Evolutionary conservation across 306 rosid species (phyloP).

Genomic region (Vigna reflexopilosa): DNA sequence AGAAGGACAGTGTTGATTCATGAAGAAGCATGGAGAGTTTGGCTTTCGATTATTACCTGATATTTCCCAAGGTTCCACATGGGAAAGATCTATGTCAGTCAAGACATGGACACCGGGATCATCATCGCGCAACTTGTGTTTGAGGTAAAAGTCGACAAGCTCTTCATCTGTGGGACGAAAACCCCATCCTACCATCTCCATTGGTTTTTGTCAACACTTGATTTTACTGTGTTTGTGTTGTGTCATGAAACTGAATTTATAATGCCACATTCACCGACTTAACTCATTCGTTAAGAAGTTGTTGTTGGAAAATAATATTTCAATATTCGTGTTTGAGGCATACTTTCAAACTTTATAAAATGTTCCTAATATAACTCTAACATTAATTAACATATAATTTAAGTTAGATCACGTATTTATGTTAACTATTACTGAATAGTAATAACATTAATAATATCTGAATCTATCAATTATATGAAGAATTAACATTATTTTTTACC

Average conservation of each 20-base stretch:
- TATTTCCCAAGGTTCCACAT: constrained; percentile 57
- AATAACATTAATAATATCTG: too few relatives aligned
- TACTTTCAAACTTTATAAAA: too few relatives aligned
- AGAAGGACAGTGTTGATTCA: neutral
- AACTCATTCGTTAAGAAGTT: constrained; percentile 41
- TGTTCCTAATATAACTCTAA: too few relatives aligned
- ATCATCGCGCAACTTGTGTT: constrained; percentile 40
- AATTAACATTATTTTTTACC: too few relatives aligned
- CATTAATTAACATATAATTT: too few relatives aligned
- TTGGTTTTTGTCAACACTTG: neutral
- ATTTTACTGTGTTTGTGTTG: neutral
- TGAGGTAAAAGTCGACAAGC: constrained; percentile 51
- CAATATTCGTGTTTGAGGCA: too few relatives aligned
- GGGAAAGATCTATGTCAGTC: constrained; percentile 49
- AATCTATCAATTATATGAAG: too few relatives aligned
- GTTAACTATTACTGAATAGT: too few relatives aligned
- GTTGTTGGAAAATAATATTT: neutral
- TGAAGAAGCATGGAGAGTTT: neutral
- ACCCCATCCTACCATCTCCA: constrained; percentile 53
- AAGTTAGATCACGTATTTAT: too few relatives aligned
- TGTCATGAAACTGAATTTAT: neutral
- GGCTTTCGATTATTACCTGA: constrained; percentile 43
- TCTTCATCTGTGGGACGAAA: constrained; percentile 69
- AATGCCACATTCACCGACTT: neutral
- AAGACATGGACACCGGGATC: constrained; percentile 26